Percentiles rank a stretch among this genome's conserved stretches.
These are phyloP conservation scores for Eutrema salsugineum DNA, from an alignment of 441 rosid genomes.

Conservation along the genomic window DNA sequence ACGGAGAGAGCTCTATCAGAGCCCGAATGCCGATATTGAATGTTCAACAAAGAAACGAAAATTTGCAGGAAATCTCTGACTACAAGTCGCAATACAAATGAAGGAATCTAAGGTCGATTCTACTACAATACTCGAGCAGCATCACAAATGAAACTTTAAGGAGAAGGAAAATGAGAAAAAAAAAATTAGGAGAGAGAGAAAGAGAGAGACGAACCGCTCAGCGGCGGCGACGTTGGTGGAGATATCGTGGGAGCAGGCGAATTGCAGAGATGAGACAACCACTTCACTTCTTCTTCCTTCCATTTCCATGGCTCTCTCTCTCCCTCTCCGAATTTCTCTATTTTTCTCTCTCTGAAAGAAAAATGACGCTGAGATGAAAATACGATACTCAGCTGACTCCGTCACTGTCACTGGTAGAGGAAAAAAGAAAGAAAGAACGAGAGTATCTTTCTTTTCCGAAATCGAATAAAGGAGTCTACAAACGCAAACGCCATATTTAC, in stretches of 20 bases:
- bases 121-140: not conserved
- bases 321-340: not conserved
- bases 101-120: not conserved
- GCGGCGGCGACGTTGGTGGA: constrained; percentile 57
- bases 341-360: not conserved
- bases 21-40: not conserved
- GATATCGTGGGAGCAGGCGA: constrained; percentile 63
- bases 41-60: not conserved
- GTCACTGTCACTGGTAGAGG: not conserved
- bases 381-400: not conserved
- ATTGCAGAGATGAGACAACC: constrained; percentile 60
- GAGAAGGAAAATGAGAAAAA: not conserved
- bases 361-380: not conserved
- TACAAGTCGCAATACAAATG: not conserved
- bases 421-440: not conserved
- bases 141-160: not conserved
- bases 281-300: constrained; percentile 34
- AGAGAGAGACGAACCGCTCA: constrained; percentile 39
- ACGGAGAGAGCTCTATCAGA: not conserved
- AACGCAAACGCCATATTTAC: not conserved
- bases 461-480: not conserved
- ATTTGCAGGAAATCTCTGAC: not conserved
- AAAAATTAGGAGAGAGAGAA: not conserved
- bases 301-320: not conserved
- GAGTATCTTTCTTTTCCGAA: not conserved